These are phyloP conservation scores for Diaporthe destruens DNA, from an alignment of 2,329 filamentous ascomycete genomes.

Conservation along the genomic window DNA sequence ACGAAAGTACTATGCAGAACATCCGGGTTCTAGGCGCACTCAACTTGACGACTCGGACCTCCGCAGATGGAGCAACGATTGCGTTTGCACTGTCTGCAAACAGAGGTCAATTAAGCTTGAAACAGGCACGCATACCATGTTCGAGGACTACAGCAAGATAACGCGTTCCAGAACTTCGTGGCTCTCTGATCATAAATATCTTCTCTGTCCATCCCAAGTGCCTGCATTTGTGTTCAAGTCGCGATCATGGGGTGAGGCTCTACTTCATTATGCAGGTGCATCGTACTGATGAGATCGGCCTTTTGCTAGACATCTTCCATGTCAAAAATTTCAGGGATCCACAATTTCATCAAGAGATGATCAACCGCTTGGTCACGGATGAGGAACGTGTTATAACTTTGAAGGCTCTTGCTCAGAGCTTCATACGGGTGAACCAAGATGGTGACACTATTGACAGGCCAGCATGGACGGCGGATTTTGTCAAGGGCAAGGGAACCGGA, in stretches of 20 bases:
- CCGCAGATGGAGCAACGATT: slow-evolving; percentile 9
- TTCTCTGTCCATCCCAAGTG: slow-evolving; percentile 42
- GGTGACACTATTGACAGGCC: slow-evolving; percentile 37
- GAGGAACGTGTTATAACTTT: slow-evolving; percentile 44
- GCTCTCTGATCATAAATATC: slow-evolving; percentile 33
- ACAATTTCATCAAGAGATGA: slow-evolving; percentile 47
- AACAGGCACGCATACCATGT: neutral
- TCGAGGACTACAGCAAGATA: neutral
- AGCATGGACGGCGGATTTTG: slow-evolving; percentile 32
- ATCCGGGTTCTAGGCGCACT: accelerated
- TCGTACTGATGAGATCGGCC: neutral
- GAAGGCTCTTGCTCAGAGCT: slow-evolving; percentile 49
- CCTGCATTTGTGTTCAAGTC: slow-evolving; percentile 44
- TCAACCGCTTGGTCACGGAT: slow-evolving; percentile 50
- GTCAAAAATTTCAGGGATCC: slow-evolving; percentile 46
- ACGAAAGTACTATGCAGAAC: neutral
- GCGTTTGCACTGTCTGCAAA: slow-evolving; percentile 21
- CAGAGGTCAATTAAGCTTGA: neutral
- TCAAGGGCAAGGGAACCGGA: slow-evolving; percentile 28
- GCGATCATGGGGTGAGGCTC: slow-evolving; percentile 43
- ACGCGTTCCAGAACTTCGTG: neutral
- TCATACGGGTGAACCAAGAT: slow-evolving; percentile 43
- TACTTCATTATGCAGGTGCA: neutral
- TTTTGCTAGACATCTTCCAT: slow-evolving; percentile 43
- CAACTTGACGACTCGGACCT: neutral